Conservation (phyloP, 306 rosid genomes). For the Leucaena leucocephala region DNA sequence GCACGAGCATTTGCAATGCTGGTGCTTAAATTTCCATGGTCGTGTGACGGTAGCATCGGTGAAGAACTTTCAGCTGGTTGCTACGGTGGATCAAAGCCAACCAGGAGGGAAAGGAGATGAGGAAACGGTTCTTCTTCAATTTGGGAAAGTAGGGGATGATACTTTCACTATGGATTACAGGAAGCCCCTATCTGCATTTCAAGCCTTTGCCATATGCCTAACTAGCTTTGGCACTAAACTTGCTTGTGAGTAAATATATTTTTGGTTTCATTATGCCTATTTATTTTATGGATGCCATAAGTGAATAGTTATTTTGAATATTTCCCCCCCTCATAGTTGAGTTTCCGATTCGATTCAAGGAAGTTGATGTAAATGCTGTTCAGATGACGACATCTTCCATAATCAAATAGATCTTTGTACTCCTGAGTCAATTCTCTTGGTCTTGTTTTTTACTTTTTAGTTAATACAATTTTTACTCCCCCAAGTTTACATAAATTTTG, state of each 20-base stretch:
- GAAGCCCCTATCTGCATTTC: slow-evolving; percentile 92
- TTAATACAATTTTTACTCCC: no score
- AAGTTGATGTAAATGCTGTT: slow-evolving; percentile 57
- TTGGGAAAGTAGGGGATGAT: slow-evolving; percentile 94
- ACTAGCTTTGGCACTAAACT: slow-evolving; percentile 98
- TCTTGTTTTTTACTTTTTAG: not conserved
- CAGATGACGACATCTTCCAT: slow-evolving; percentile 35
- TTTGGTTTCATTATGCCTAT: slow-evolving; percentile 40
- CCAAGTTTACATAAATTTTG: no score
- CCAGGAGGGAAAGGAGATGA: slow-evolving; percentile 93
- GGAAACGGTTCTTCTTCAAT: slow-evolving; percentile 89
- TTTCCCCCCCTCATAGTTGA: slow-evolving; percentile 14
- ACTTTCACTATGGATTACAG: slow-evolving; percentile 95
- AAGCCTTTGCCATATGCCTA: slow-evolving; percentile 96
- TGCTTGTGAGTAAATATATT: slow-evolving; percentile 77
- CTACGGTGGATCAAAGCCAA: slow-evolving; percentile 80
- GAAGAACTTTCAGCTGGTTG: slow-evolving; percentile 94
- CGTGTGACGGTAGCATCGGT: slow-evolving; percentile 98
- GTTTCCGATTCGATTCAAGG: slow-evolving; percentile 36
- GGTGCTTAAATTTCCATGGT: slow-evolving; percentile 99
- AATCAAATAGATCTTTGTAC: slow-evolving; percentile 19
- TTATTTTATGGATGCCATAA: slow-evolving; percentile 46
- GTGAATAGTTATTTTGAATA: slow-evolving; percentile 35
- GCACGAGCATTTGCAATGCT: slow-evolving; percentile 93
- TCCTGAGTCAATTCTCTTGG: not conserved